phyloP scores from a whole-genome alignment of 352 stramenopile species.

The Globisporangium recalcitrans region DNA sequence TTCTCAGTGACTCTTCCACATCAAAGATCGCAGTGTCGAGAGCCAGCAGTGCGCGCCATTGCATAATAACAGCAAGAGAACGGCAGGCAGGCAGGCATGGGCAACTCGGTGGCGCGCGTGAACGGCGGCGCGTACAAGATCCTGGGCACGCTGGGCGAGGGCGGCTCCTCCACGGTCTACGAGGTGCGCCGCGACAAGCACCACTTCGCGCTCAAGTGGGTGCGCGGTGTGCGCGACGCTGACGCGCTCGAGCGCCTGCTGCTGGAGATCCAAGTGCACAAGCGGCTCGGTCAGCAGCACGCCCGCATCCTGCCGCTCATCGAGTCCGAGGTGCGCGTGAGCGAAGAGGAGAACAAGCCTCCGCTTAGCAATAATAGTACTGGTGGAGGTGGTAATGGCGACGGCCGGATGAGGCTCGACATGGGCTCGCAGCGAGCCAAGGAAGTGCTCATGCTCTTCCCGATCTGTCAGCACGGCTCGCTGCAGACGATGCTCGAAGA shows the following conservation, averaged over 20 bases:
- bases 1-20: slow-evolving; percentile 7
- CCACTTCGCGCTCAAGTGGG: slow-evolving; percentile 63
- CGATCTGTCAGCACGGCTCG: slow-evolving; percentile 43
- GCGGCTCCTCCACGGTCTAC: slow-evolving; percentile 71
- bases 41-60: neutral
- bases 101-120: slow-evolving; percentile 53
- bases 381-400: neutral
- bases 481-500: slow-evolving; percentile 51
- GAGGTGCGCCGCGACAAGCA: slow-evolving; percentile 31
- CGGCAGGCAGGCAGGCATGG: slow-evolving; percentile 38
- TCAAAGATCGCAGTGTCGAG: slow-evolving; percentile 10
- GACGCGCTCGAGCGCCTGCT: slow-evolving; percentile 57
- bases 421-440: slow-evolving; percentile 19
- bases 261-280: slow-evolving; percentile 70
- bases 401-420: neutral
- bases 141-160: slow-evolving; percentile 48
- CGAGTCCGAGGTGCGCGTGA: slow-evolving; percentile 39
- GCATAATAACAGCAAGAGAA: neutral
- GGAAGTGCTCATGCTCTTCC: slow-evolving; percentile 63
- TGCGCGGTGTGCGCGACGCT: slow-evolving; percentile 38
- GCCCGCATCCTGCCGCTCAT: slow-evolving; percentile 48
- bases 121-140: slow-evolving; percentile 54
- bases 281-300: slow-evolving; percentile 35
- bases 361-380: no score
- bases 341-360: neutral